Evolutionary conservation across 2,329 filamentous ascomycete genomes (phyloP).

Genomic region (Trichoderma citrinoviride): DNA sequence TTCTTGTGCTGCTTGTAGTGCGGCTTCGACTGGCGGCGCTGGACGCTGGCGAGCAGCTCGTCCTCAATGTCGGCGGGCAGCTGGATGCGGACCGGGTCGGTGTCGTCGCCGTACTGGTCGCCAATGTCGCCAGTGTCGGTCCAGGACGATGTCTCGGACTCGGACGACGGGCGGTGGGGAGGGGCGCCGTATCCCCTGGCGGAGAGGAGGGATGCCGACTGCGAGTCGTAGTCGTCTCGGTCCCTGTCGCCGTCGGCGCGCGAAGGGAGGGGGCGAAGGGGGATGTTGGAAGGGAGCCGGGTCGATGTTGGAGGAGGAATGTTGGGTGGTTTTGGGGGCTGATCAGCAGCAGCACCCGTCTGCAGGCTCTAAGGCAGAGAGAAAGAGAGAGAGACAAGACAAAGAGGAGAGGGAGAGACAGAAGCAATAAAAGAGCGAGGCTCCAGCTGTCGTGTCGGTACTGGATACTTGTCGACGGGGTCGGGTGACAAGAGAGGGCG

Average conservation of each 20-base stretch:
- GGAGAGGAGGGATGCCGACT: conserved; percentile 37
- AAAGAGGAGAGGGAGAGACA: background rate
- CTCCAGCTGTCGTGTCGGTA: background rate
- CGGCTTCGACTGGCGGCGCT: conserved; percentile 45
- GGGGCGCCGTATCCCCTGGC: conserved; percentile 37
- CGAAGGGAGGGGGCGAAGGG: conserved; percentile 69
- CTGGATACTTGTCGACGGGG: background rate
- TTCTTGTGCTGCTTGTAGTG: conserved; percentile 49
- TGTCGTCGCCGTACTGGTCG: conserved; percentile 80
- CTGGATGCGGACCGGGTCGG: conserved; percentile 75
- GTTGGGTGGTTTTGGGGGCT: conserved; percentile 73
- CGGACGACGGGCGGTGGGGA: conserved; percentile 51
- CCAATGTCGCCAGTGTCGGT: conserved; percentile 93
- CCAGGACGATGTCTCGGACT: conserved; percentile 74
- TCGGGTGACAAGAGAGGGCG: conserved; percentile 15
- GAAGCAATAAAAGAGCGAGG: conserved; percentile 9
- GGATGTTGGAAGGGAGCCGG: conserved; percentile 80
- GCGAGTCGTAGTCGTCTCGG: conserved; percentile 43
- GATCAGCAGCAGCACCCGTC: conserved; percentile 70
- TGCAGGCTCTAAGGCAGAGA: conserved; percentile 38
- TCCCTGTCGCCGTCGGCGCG: conserved; percentile 35
- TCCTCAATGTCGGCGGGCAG: conserved; percentile 65
- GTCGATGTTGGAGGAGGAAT: conserved; percentile 74
- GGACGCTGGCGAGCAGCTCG: conserved; percentile 53
- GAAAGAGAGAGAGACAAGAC: background rate